A percentile compares a stretch with the other conserved stretches of the same genome.
Conservation (phyloP, 1,284 basidiomycete species). For the Thecaphora thlaspeos region DNA sequence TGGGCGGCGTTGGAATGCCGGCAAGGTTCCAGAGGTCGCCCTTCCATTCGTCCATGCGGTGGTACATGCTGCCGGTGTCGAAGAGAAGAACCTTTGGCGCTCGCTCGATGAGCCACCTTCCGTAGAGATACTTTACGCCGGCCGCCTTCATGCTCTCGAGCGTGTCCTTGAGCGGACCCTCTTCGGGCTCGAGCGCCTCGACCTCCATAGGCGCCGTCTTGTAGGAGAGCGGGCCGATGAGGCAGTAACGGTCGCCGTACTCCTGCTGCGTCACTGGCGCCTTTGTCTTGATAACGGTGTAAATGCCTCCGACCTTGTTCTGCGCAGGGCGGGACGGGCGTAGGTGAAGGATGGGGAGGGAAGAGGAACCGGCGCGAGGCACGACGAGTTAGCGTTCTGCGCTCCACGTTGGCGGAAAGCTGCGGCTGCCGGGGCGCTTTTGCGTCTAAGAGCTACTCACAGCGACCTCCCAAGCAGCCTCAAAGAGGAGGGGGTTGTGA, state of each 20-base stretch:
- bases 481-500: constrained; percentile 50
- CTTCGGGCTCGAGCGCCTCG: constrained; percentile 78
- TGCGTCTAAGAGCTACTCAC: too few relatives aligned
- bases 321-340: too few relatives aligned
- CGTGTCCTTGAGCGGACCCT: constrained; percentile 38
- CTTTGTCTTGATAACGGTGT: constrained; percentile 99
- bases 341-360: too few relatives aligned
- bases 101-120: constrained; percentile 96
- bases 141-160: constrained; percentile 60
- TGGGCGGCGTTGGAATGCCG: constrained; percentile 90
- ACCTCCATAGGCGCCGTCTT: constrained; percentile 99
- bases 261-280: constrained; percentile 87
- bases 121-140: constrained; percentile 91
- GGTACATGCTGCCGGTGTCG: constrained; percentile 85
- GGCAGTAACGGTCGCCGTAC: constrained; percentile 71
- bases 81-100: constrained; percentile 90
- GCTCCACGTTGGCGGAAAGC: too few relatives aligned
- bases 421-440: too few relatives aligned
- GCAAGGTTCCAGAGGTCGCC: constrained; percentile 95
- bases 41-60: constrained; percentile 94
- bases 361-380: too few relatives aligned
- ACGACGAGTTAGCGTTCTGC: too few relatives aligned
- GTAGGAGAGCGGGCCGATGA: constrained; percentile 92
- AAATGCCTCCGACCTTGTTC: constrained; percentile 84
- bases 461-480: constrained; percentile 54